Base-by-base conservation (phyloP, 768 basidiomycete species). In the Termitomyces sp. region DNA sequence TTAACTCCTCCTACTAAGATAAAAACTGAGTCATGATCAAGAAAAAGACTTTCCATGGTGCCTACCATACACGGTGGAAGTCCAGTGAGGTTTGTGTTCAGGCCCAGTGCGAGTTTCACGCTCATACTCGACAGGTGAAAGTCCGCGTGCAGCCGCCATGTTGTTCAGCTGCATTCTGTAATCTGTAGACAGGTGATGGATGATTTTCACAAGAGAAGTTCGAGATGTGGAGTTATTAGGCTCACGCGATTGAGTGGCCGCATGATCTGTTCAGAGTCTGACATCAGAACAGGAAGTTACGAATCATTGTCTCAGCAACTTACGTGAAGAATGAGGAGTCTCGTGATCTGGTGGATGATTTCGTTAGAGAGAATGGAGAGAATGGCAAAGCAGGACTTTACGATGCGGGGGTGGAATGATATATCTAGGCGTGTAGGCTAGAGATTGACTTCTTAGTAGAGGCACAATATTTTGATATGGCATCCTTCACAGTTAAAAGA, bases 111-210 rank as follows among this genome's bases (percentile, higher is more conserved):
- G 35, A 2, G 1, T 6, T 41, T 60, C 49, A 14, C 33, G 3
- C 14, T 52, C 43, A 5, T 56, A 55, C 0, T 1, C 9, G 24
- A 52, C 44, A 44, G 22, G 40, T 41, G n/a, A 5, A 4, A 60
- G 33, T 16, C 49, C 45, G 3, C 47, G 26, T 5, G 5, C 11
- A 16, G 20, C 28, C 3, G 51, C 52, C 24, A 55, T 44, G 30
- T 59, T 58, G 28, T 55, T 58, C 30, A 59, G 53, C 11, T 55
- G 46, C 47, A 52, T 60, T 33, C 56, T 57, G 24, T 48, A 40
- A 54, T 60, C 56, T 57, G 18, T 35, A 45, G 24, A 33, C 18
- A 30, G 24, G 28, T 35, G 41, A 26, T 22, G 20, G 8, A 41
- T 24, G 45, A 33, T 3, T 18, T 20, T 54, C 16, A 16, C 26